Evolutionary conservation across 306 rosid genomes (phyloP), one percentile per base, ranked within the genome.

Genomic region (Cajanus cajan): DNA sequence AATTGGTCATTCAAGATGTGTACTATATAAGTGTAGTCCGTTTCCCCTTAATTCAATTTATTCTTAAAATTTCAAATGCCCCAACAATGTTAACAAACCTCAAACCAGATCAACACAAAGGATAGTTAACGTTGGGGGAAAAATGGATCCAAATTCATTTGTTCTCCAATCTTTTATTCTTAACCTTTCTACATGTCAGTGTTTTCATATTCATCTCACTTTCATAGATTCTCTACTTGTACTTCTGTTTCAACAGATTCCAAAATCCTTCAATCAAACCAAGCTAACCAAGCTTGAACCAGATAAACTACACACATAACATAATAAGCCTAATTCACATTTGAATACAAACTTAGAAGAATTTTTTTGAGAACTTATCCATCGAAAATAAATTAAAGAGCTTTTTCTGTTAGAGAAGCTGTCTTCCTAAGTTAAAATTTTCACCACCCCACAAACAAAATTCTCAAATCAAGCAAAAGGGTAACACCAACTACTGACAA

Each of bases 261-360:
- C 36, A 41, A 36, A 68, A 68, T 15, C 73, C 59, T 47, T 33
- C 63, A 70, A 70, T 21, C 13, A 14, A 77, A 69, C 73, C 58
- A 82, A 9, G n/a, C 13, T 19, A 77, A 69, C 73, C 58, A 82
- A 9, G n/a, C 52, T 54, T 66, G 41, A 74, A 80, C 28, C 80
- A 80, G 10, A 52, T 31, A 52, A 65, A 64, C 44, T 21, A 63
- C 50, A 65, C 34, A 52, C 67, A 52, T 4, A 37, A 5, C 71
- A 77, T 6, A 31, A 0, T 15, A 36, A 64, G 47, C n/a, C n/a
- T n/a, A n/a, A n/a, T n/a, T n/a, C n/a, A n/a, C n/a, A n/a, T n/a
- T n/a, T n/a, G n/a, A n/a, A n/a, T n/a, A n/a, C n/a, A n/a, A n/a
- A n/a, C n/a, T n/a, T n/a, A n/a, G n/a, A n/a, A n/a, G n/a, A n/a